Base-by-base conservation (phyloP, 208 protist genomes). In the Lotmaria passim region DNA sequence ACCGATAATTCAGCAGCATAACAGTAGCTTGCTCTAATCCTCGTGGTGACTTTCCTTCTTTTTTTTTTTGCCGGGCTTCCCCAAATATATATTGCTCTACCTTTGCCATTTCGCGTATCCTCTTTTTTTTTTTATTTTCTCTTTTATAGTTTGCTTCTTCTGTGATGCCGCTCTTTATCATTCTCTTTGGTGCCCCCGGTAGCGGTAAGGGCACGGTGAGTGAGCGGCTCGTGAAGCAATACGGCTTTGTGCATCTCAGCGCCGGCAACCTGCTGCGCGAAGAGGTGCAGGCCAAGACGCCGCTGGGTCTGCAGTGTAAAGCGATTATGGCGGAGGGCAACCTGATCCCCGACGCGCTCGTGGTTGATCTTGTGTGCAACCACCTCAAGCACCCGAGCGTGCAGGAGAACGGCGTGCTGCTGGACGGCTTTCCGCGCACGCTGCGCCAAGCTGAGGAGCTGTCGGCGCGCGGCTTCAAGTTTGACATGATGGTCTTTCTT, bases 391-490 rank as follows among this genome's bases (percentile, higher is more conserved):
- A 62, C 2, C 53, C 69, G 4, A 69, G 86, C 36, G 81, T 69
- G 44, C 60, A 84, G 65, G 68, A 81, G 44, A 46, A 70, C 36
- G 86, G 89, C 24, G 93, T 91, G 43, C 33, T 99, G 31, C 79
- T 99, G 26, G 97, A 99, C 72, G 97, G 97, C 43, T 98, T 96
- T 69, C 97, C 97, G 34, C 87, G 96, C 21, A 98, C 91, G 3
- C 62, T 94, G n/a, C 52, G 64, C 19, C 97, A 99, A 75, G 96
- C 96, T 2, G 30, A 90, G 66, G 73, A 73, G 61, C 75, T 95
- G 11, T 61, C 61, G 10, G 52, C 64, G 14, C 80, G 69, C 23
- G 87, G 87, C 11, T 87, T 93, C 63, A 46, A 75, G 28, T 79
- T 95, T 33, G 87, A 93, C 68, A 81, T 84, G 38, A 78, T 95